These are phyloP conservation scores for Metarhizium sp. DNA, from an alignment of 2,329 filamentous ascomycete species.

Conservation along the genomic window DNA sequence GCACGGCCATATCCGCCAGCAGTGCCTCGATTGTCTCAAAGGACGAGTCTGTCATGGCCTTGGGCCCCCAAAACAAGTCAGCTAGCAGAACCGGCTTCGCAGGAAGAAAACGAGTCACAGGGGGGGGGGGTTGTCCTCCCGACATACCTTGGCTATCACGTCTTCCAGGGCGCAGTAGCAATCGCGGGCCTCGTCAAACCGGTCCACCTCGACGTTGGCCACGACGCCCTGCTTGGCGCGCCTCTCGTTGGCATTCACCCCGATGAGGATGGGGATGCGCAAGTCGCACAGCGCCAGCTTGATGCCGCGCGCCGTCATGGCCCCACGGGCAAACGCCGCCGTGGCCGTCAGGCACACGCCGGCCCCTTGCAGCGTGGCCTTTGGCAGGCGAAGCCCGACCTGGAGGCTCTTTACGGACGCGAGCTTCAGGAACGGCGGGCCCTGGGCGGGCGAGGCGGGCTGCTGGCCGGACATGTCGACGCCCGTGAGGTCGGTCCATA, in stretches of 20 bases:
- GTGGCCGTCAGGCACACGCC: constrained; percentile 44
- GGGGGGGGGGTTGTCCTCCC: background rate
- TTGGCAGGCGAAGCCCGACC: constrained; percentile 50
- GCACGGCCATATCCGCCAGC: constrained; percentile 36
- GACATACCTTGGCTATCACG: constrained; percentile 50
- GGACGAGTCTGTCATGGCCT: constrained; percentile 46
- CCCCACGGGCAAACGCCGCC: constrained; percentile 26
- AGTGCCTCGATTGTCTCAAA: constrained; percentile 58
- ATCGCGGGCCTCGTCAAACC: constrained; percentile 35
- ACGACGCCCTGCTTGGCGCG: constrained; percentile 56
- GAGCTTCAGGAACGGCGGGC: constrained; percentile 20
- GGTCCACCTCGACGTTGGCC: constrained; percentile 53
- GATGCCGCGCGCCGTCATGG: constrained; percentile 17
- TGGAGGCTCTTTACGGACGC: constrained; percentile 34
- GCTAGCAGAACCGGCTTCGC: background rate
- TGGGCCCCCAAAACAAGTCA: background rate
- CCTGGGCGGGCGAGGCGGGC: background rate
- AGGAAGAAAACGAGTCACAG: background rate
- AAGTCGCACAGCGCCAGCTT: constrained; percentile 45
- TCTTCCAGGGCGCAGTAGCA: constrained; percentile 46
- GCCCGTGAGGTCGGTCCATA: constrained; percentile 25
- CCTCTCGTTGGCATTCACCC: constrained; percentile 65
- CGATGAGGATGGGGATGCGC: constrained; percentile 58
- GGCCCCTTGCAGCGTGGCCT: constrained; percentile 57
- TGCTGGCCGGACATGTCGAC: constrained; percentile 9